phyloP scores from a whole-genome alignment of 257 asterid species.

The Solanum chiquidenum region DNA sequence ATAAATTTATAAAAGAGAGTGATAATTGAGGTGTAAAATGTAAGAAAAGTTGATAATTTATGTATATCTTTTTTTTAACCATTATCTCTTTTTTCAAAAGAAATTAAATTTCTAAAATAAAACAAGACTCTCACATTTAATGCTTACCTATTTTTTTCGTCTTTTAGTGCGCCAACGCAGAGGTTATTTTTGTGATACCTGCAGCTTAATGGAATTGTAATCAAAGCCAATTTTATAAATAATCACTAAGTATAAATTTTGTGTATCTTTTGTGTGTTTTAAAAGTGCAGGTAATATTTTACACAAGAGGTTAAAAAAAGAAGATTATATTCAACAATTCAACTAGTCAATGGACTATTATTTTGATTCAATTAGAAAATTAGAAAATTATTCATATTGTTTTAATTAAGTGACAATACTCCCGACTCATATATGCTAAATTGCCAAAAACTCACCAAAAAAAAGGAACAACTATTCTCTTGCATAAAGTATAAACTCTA shows the following conservation, averaged over 20 bases:
- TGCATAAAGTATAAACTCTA: background rate
- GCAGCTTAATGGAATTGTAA: fast-evolving
- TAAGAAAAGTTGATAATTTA: background rate
- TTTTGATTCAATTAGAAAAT: background rate
- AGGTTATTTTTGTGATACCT: background rate
- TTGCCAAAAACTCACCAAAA: background rate
- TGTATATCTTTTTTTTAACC: no score
- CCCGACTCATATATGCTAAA: background rate
- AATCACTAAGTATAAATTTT: background rate
- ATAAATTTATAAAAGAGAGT: no score
- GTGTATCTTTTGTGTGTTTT: background rate
- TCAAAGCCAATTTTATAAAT: background rate
- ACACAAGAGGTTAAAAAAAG: background rate
- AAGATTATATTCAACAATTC: background rate
- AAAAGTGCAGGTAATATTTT: background rate
- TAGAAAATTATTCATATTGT: background rate
- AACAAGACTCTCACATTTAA: background rate
- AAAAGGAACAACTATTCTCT: background rate
- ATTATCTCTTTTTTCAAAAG: background rate
- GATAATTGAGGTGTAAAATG: background rate
- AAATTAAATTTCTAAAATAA: background rate
- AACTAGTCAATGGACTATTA: background rate
- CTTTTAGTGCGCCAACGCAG: fast-evolving
- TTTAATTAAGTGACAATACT: background rate
- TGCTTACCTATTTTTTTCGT: background rate